Percentiles rank a stretch among this genome's conserved stretches.
Evolutionary conservation across 2,329 filamentous ascomycete species (phyloP).

Genomic region (Septoria linicola): DNA sequence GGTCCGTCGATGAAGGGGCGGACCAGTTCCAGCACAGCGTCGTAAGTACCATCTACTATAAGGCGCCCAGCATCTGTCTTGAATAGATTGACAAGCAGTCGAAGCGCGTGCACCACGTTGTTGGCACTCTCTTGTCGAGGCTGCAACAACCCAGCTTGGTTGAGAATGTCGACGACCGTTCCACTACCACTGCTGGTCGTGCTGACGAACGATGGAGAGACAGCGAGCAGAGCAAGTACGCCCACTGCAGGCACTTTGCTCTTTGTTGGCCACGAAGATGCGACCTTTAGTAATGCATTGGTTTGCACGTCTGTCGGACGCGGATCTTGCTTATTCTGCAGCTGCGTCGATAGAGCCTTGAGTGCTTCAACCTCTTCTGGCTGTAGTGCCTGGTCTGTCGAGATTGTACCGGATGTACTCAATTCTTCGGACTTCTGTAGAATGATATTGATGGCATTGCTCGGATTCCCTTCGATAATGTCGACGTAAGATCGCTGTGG

Average conservation of each 20-base stretch:
- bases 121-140: conserved; percentile 63
- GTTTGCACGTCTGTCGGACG: conserved; percentile 46
- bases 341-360: conserved; percentile 58
- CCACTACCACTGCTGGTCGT: conserved; percentile 53
- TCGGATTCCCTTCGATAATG: conserved; percentile 37
- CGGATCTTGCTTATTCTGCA: conserved; percentile 56
- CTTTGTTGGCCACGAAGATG: conserved; percentile 74
- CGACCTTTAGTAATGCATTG: conserved; percentile 62
- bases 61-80: conserved; percentile 67
- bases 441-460: conserved; percentile 59
- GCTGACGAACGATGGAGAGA: conserved; percentile 64
- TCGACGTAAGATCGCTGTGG: conserved; percentile 34
- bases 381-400: conserved; percentile 63
- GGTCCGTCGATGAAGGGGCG: conserved; percentile 59
- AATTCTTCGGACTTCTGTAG: conserved; percentile 66
- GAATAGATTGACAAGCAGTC: conserved; percentile 82
- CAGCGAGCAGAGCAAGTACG: conserved; percentile 77
- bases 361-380: conserved; percentile 67
- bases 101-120: conserved; percentile 81
- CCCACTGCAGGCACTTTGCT: conserved; percentile 83
- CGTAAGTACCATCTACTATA: conserved; percentile 56
- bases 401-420: conserved; percentile 51
- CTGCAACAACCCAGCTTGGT: conserved; percentile 58
- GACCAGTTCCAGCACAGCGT: conserved; percentile 62
- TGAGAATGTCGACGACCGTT: conserved; percentile 62